Evolutionary conservation across 306 rosid genomes (phyloP).

Genomic region (Crotalaria pallida): DNA sequence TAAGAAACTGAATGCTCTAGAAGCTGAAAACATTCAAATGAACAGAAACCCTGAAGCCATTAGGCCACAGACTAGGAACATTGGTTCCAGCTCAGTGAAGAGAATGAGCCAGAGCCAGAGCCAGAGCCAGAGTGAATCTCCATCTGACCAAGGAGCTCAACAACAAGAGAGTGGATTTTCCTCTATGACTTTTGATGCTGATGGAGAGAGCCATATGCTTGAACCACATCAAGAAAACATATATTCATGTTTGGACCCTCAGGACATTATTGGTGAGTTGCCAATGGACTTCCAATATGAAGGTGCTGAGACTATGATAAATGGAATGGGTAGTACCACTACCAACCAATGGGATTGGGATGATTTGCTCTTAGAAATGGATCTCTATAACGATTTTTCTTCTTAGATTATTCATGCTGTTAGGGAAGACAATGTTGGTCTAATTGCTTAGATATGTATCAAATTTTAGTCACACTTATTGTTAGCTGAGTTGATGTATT

Average conservation of each 20-base stretch:
- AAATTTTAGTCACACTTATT: too few species aligned
- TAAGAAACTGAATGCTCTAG: constrained; percentile 36
- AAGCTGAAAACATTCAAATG: constrained; percentile 12
- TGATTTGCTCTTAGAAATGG: constrained; percentile 45
- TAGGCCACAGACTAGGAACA: constrained; percentile 25
- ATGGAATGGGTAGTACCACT: constrained; percentile 15
- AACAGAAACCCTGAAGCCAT: constrained; percentile 10
- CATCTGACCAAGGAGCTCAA: constrained; percentile 12
- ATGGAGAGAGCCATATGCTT: constrained; percentile 18
- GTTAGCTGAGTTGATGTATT: not conserved
- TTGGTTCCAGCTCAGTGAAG: constrained; percentile 20
- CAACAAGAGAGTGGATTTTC: constrained; percentile 18
- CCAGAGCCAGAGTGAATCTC: not conserved
- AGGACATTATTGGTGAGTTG: constrained; percentile 16
- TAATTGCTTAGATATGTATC: constrained; percentile 9
- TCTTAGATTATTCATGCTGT: not conserved
- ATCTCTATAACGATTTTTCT: constrained; percentile 33
- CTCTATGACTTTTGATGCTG: constrained; percentile 12
- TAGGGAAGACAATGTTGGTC: not conserved
- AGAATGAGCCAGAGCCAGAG: too few species aligned
- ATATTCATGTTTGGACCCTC: constrained; percentile 26
- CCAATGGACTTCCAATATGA: constrained; percentile 38
- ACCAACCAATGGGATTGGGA: constrained; percentile 48
- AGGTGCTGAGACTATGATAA: constrained; percentile 18
- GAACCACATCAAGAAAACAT: constrained; percentile 22